Conservation (phyloP, 2,329 filamentous ascomycete genomes). For the Colletotrichum tabaci region DNA sequence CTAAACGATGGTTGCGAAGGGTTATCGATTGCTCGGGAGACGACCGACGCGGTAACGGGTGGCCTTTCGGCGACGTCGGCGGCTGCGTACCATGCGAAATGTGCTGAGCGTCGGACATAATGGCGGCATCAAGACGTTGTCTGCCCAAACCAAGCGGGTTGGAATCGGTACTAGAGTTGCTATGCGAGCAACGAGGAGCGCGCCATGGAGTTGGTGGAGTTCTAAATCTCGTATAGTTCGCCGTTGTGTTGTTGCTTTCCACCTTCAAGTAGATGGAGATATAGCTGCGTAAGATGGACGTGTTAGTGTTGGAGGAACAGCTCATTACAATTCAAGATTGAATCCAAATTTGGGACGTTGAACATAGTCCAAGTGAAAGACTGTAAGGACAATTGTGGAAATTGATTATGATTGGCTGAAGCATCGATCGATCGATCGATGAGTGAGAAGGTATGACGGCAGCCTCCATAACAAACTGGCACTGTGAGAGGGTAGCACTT, state of each 20-base stretch:
- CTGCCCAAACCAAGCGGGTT: conserved; percentile 12
- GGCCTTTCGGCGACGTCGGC: conserved; percentile 50
- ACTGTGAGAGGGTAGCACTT: conserved; percentile 25
- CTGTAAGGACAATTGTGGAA: conserved; percentile 18
- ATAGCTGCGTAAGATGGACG: neutral
- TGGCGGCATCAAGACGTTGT: conserved; percentile 41
- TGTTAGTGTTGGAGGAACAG: neutral
- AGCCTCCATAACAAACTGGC: conserved; percentile 14
- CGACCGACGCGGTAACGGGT: conserved; percentile 61
- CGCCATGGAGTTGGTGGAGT: conserved; percentile 14
- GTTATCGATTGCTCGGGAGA: conserved; percentile 64
- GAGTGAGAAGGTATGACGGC: conserved; percentile 34
- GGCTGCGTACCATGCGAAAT: conserved; percentile 46
- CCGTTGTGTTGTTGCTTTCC: conserved; percentile 14
- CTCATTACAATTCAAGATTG: too few relatives aligned
- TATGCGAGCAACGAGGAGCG: neutral
- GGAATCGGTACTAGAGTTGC: neutral
- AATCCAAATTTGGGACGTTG: neutral
- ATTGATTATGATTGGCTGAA: conserved; percentile 46
- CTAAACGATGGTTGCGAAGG: conserved; percentile 61
- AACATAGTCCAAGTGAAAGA: conserved; percentile 23
- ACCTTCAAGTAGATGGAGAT: conserved; percentile 1
- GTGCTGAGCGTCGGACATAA: conserved; percentile 51
- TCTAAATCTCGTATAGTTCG: neutral
- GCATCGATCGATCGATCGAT: conserved; percentile 54